Percentiles rank a stretch among this genome's conserved stretches.
Conservation (phyloP, 1,139 yeast species). For the Kodamaea sp. region DNA sequence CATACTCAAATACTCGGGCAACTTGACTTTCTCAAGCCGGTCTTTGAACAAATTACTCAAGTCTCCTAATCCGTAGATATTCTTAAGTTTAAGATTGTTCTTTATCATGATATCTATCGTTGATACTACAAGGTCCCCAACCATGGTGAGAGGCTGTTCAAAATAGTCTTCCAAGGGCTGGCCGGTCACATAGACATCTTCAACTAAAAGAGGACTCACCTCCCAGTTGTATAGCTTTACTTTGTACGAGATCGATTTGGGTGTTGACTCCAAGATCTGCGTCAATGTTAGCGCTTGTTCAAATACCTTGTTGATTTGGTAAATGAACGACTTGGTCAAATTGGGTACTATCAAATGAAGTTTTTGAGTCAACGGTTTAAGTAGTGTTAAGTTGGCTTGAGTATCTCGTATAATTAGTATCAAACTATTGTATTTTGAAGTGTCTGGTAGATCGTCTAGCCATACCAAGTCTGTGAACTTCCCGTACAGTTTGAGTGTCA, state of each 20-base stretch:
- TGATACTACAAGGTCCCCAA: slow-evolving; percentile 26
- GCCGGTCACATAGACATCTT: slow-evolving; percentile 22
- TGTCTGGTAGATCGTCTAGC: slow-evolving; percentile 29
- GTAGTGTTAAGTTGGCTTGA: slow-evolving; percentile 13
- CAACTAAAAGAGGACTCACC: slow-evolving; percentile 26
- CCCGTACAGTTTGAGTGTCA: slow-evolving; percentile 51
- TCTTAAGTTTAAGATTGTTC: slow-evolving; percentile 25
- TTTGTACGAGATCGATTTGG: slow-evolving; percentile 16
- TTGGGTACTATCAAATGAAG: slow-evolving; percentile 31
- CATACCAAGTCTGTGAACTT: slow-evolving; percentile 59
- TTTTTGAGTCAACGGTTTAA: slow-evolving; percentile 10
- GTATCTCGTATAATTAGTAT: slow-evolving; percentile 32
- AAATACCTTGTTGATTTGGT: slow-evolving; percentile 25
- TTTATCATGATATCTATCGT: slow-evolving; percentile 23
- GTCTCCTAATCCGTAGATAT: slow-evolving; percentile 40
- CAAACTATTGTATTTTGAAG: slow-evolving; percentile 27
- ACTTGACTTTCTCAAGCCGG: slow-evolving; percentile 20
- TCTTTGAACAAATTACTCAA: slow-evolving; percentile 32
- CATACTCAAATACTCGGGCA: slow-evolving; percentile 30
- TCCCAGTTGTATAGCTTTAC: slow-evolving; percentile 33
- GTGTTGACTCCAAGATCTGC: slow-evolving; percentile 17
- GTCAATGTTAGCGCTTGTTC: slow-evolving; percentile 14
- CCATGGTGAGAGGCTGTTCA: slow-evolving; percentile 32
- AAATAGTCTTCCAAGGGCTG: slow-evolving; percentile 28
- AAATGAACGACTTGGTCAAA: slow-evolving; percentile 26